Conservation (phyloP, 352 stramenopile species). For the Phytophthora kernoviae region DNA sequence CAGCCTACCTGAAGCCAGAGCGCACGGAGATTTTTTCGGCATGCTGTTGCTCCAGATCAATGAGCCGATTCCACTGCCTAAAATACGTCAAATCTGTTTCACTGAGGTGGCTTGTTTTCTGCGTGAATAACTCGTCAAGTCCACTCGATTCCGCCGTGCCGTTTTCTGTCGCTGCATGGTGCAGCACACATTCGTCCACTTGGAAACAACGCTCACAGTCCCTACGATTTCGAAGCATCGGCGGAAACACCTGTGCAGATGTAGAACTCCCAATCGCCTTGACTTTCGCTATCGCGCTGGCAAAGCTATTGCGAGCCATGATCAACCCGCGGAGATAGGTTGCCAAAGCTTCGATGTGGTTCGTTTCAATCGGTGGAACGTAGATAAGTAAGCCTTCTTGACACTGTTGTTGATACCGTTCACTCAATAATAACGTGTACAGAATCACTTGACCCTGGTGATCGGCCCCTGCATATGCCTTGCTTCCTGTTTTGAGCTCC, state of each 20-base stretch:
- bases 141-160: constrained; percentile 68
- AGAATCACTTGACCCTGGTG: constrained; percentile 89
- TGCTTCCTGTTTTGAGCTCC: constrained; percentile 91
- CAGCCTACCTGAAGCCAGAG: constrained; percentile 71
- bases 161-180: constrained; percentile 81
- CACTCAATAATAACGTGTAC: constrained; percentile 84
- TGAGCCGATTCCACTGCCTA: constrained; percentile 69
- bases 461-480: constrained; percentile 52
- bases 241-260: constrained; percentile 60
- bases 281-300: constrained; percentile 58
- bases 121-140: constrained; percentile 69
- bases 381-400: constrained; percentile 78
- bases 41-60: constrained; percentile 80
- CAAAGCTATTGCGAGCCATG: constrained; percentile 74
- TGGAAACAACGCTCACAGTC: constrained; percentile 88
- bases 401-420: constrained; percentile 72
- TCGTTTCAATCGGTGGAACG: constrained; percentile 70
- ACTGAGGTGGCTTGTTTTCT: constrained; percentile 59
- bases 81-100: constrained; percentile 70
- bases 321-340: constrained; percentile 68
- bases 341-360: constrained; percentile 61
- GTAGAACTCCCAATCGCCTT: constrained; percentile 58
- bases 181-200: constrained; percentile 82
- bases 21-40: constrained; percentile 68
- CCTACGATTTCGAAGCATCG: constrained; percentile 67